Conservation (phyloP, 345 rosid species). For the Syzygium oleosum region DNA sequence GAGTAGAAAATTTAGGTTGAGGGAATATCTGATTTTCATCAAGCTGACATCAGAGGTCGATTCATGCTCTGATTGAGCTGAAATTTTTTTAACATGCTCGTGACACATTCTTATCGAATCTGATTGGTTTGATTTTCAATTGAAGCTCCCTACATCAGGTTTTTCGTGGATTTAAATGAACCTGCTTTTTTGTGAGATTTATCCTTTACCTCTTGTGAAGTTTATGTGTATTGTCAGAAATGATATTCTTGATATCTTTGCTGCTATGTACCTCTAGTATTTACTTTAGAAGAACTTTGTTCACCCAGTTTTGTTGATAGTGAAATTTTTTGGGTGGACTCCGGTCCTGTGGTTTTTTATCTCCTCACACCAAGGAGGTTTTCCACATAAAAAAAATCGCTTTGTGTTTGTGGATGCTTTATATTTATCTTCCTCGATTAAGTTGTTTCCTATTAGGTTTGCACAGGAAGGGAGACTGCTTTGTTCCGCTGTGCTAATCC, state of each 20-base stretch:
- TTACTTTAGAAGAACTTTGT: background rate
- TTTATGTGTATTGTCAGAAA: background rate
- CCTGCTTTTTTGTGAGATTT: background rate
- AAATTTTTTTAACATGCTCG: background rate
- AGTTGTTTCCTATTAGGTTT: background rate
- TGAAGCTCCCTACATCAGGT: background rate
- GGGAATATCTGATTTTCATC: fast-evolving
- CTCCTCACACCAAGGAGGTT: background rate
- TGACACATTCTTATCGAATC: background rate
- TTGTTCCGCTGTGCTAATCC: background rate
- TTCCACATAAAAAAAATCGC: fast-evolving
- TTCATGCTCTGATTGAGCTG: background rate
- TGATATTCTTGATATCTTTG: background rate
- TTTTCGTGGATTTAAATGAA: background rate
- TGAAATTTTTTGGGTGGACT: background rate
- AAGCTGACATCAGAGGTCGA: fast-evolving
- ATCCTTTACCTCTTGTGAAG: background rate
- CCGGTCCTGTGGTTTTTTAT: background rate
- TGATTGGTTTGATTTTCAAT: background rate
- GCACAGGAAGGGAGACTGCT: background rate
- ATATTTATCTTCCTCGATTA: background rate
- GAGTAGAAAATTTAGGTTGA: background rate
- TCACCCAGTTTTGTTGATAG: background rate
- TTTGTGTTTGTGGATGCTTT: background rate
- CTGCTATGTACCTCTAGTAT: background rate